Evolutionary conservation across 495 filamentous ascomycete species (phyloP).

Genomic region (Zalerion maritima): DNA sequence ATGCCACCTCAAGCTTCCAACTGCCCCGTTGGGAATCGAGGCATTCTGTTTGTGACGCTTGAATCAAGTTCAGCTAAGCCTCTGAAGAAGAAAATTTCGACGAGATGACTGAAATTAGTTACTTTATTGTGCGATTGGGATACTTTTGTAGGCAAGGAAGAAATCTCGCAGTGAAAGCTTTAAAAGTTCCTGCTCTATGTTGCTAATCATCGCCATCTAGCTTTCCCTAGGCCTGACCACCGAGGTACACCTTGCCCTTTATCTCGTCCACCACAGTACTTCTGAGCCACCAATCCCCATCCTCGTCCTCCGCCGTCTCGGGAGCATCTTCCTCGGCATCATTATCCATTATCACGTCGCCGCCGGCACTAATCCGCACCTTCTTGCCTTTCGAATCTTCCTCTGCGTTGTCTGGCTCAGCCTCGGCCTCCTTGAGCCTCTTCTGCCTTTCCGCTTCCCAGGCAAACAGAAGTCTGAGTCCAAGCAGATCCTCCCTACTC

Average conservation of each 20-base stretch:
- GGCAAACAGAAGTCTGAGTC: slow-evolving; percentile 64
- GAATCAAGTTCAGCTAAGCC: too few relatives aligned
- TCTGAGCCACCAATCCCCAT: slow-evolving; percentile 32
- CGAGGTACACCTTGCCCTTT: slow-evolving; percentile 41
- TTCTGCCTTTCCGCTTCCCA: slow-evolving; percentile 47
- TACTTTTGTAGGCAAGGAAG: too few relatives aligned
- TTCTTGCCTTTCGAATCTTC: slow-evolving; percentile 9
- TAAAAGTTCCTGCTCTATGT: too few relatives aligned
- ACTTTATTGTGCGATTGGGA: too few relatives aligned
- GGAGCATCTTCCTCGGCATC: slow-evolving; percentile 2
- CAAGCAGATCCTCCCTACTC: slow-evolving; percentile 54
- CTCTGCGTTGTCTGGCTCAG: slow-evolving; percentile 2
- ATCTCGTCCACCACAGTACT: slow-evolving; percentile 38
- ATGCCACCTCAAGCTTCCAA: too few relatives aligned
- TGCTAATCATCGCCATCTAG: slow-evolving; percentile 6
- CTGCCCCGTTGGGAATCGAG: too few relatives aligned
- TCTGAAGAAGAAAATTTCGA: too few relatives aligned
- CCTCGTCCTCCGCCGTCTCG: slow-evolving; percentile 7
- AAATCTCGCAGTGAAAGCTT: too few relatives aligned
- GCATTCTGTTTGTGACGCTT: too few relatives aligned
- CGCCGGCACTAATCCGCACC: not conserved
- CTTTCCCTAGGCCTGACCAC: too few relatives aligned
- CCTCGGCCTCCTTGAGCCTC: slow-evolving; percentile 12
- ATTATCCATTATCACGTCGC: slow-evolving; percentile 1
- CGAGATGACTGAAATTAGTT: too few relatives aligned